Percentiles rank a stretch among this genome's conserved stretches.
phyloP scores from a whole-genome alignment of 768 basidiomycete species.

The Phylloporus rhodoxanthus region DNA sequence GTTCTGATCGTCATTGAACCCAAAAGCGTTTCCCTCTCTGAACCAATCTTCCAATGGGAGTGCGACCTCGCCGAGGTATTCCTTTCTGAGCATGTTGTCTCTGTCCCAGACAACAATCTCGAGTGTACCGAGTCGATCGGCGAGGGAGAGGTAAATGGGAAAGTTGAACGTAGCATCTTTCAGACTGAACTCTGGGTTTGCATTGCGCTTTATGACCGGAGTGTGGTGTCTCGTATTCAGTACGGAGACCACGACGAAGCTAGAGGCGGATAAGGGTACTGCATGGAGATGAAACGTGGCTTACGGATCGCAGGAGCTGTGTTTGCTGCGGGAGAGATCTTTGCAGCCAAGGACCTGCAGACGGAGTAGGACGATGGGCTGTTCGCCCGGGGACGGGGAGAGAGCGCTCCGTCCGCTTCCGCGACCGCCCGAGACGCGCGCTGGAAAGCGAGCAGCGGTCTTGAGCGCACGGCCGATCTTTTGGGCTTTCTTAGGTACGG shows the following conservation, averaged over 20 bases:
- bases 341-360: slow-evolving; percentile 64
- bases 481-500: slow-evolving; percentile 37
- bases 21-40: slow-evolving; percentile 33
- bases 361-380: slow-evolving; percentile 58
- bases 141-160: slow-evolving; percentile 72
- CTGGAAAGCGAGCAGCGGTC: slow-evolving; percentile 51
- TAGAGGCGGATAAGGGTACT: background rate
- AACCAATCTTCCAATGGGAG: slow-evolving; percentile 85
- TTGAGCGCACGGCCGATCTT: slow-evolving; percentile 59
- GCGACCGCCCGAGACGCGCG: slow-evolving; percentile 39
- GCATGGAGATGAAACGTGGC: slow-evolving; percentile 25
- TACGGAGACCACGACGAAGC: slow-evolving; percentile 65
- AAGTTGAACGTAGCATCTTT: slow-evolving; percentile 87
- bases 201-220: slow-evolving; percentile 64
- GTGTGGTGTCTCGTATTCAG: slow-evolving; percentile 60
- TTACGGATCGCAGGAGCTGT: slow-evolving; percentile 73
- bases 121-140: slow-evolving; percentile 64
- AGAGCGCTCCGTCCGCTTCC: slow-evolving; percentile 34
- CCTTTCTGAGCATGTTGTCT: slow-evolving; percentile 75
- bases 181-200: slow-evolving; percentile 59
- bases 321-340: slow-evolving; percentile 59
- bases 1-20: slow-evolving; percentile 61
- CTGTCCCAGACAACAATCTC: slow-evolving; percentile 94
- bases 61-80: slow-evolving; percentile 87
- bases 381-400: slow-evolving; percentile 53